Percentiles rank a stretch among this genome's conserved stretches.
Conservation (phyloP, 2,329 filamentous ascomycete species). For the Fusarium liriodendri region DNA sequence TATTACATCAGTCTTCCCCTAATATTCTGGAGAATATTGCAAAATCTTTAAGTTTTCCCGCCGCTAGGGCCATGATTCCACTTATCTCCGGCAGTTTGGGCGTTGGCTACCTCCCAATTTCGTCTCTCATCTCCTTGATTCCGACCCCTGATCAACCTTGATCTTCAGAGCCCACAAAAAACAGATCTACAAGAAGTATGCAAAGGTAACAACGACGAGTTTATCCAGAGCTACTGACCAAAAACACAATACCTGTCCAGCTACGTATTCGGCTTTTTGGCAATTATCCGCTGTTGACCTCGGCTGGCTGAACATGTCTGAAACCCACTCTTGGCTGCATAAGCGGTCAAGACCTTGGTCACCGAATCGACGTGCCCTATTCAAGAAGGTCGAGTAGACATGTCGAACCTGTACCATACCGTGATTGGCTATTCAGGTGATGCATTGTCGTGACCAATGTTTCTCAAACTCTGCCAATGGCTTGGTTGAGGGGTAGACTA, state of each 20-base stretch:
- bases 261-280: neutral
- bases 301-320: constrained; percentile 13
- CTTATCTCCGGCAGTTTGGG: neutral
- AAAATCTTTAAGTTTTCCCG: neutral
- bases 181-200: constrained; percentile 15
- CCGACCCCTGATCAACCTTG: constrained; percentile 9
- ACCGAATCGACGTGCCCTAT: constrained; percentile 24
- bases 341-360: constrained; percentile 26
- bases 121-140: constrained; percentile 16
- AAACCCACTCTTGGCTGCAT: constrained; percentile 30
- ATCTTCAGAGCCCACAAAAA: neutral
- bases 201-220: neutral
- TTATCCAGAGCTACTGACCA: neutral
- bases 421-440: constrained; percentile 1
- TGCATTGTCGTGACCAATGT: neutral
- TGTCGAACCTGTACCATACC: neutral
- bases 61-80: constrained; percentile 6
- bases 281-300: neutral
- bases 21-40: neutral
- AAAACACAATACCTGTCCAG: too few relatives aligned
- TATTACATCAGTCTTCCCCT: neutral
- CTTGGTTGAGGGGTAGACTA: constrained; percentile 1
- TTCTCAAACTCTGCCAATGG: neutral
- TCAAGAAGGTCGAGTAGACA: constrained; percentile 24
- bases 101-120: constrained; percentile 38